Evolutionary conservation across 495 filamentous ascomycete genomes (phyloP), one percentile per base, ranked within the genome.

Genomic region (Ramalina peruviana): DNA sequence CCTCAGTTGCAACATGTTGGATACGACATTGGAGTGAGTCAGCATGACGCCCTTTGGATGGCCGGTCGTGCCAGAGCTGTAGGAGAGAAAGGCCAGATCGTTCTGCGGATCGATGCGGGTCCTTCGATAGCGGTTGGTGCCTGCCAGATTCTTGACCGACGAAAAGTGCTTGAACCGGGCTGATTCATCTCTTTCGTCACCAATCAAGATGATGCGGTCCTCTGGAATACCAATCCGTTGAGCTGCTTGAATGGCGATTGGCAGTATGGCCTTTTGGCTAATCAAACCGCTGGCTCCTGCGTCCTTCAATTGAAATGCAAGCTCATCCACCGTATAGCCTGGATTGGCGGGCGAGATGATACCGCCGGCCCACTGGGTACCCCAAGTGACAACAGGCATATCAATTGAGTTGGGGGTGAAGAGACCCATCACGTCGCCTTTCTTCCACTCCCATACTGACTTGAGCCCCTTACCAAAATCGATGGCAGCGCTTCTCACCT

Each of bases 11-110:
- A 80, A 51, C 7, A 72, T 60, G 62, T 95, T 92, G 54, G 86
- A 65, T 3, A 90, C 71, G 43, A 96, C 79, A 63, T 96, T 96
- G 46, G 63, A 57, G 60, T 97, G 90, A 38, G 75, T 83, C 9
- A 96, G 67, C 78, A 85, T 85, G n/a, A 95, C 90, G 16, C 90
- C 90, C 65, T 97, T 96, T 2, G 92, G 89, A 48, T 85, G 65
- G 13, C 90, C 90, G 0, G 89, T 95, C 0, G 90, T 96, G n/a
- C 90, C 90, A 33, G 81, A 86, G 30, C 77, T 83, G 65, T 95
- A 97, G 56, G 87, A 87, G 47, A 89, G 69, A 66, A 53, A 92
- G 68, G 77, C 57, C 62, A 43, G 71, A 67, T 49, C 66, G 63
- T 58, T 75, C 67, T 58, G 71, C 57, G 72, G 53, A 59, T 74